These are phyloP conservation scores for Aureobasidium mangrovei DNA, from an alignment of 2,329 filamentous ascomycete species.

Conservation along the genomic window DNA sequence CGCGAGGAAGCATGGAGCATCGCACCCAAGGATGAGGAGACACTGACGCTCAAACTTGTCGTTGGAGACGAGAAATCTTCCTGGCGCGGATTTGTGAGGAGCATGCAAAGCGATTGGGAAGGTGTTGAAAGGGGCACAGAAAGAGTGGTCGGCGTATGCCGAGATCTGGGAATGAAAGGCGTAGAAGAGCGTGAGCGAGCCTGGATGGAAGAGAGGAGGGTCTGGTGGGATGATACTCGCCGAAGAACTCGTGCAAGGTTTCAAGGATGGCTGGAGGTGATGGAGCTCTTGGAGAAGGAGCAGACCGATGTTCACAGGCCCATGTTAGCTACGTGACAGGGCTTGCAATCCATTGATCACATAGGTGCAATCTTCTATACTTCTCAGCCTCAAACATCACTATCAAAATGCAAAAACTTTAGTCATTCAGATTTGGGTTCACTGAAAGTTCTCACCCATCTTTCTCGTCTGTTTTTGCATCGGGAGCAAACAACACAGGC, in stretches of 20 bases:
- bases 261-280: not conserved
- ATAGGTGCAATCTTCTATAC: too few relatives aligned
- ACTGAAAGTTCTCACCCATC: too few relatives aligned
- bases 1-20: not conserved
- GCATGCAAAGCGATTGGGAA: not conserved
- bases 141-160: conserved; percentile 3
- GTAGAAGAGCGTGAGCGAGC: not conserved
- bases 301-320: not conserved
- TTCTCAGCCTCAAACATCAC: too few relatives aligned
- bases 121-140: not conserved
- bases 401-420: too few relatives aligned
- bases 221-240: conserved; percentile 3
- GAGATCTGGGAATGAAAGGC: conserved; percentile 8
- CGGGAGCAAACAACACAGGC: too few relatives aligned
- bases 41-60: not conserved
- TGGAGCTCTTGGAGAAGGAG: not conserved
- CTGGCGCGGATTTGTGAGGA: not conserved
- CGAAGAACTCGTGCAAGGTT: not conserved
- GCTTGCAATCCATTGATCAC: too few relatives aligned
- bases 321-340: not conserved
- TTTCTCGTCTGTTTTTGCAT: too few relatives aligned
- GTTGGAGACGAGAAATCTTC: not conserved
- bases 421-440: too few relatives aligned
- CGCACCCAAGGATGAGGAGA: not conserved
- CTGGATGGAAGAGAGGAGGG: not conserved